Percentiles rank a stretch among this genome's conserved stretches.
These are phyloP conservation scores for Teratosphaeria destructans DNA, from an alignment of 2,329 filamentous ascomycete genomes.

Conservation along the genomic window DNA sequence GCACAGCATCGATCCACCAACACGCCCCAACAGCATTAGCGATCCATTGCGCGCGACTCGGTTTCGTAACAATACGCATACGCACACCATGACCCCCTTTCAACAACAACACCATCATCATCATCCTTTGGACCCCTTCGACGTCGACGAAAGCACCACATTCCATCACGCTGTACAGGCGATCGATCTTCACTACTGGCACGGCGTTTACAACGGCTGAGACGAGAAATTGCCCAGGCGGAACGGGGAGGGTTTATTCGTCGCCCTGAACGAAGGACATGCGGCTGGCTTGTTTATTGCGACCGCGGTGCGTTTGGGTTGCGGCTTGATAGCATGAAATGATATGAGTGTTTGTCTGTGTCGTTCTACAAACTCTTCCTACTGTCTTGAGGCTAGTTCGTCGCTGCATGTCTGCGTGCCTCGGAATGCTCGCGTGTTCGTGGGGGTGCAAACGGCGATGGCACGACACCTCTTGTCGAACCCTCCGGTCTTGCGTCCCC, in stretches of 20 bases:
- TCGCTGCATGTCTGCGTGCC: background rate
- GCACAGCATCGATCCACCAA: slow-evolving; percentile 13
- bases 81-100: slow-evolving; percentile 3
- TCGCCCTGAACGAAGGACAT: background rate
- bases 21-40: slow-evolving; percentile 7
- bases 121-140: slow-evolving; percentile 13
- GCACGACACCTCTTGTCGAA: background rate
- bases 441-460: background rate
- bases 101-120: slow-evolving; percentile 1
- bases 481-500: background rate
- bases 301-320: background rate
- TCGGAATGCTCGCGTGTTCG: background rate
- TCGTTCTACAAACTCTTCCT: background rate
- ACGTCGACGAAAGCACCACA: slow-evolving; percentile 10
- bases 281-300: background rate
- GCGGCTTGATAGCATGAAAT: background rate
- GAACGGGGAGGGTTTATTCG: background rate
- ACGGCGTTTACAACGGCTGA: background rate
- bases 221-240: background rate
- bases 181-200: background rate
- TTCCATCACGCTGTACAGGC: background rate
- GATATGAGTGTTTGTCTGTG: background rate
- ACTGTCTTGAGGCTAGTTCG: background rate
- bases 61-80: slow-evolving; percentile 1
- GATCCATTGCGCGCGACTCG: slow-evolving; percentile 6